Evolutionary conservation across 257 asterid species (phyloP), one percentile per base, ranked within the genome.

Genomic region (Jacaranda copaia): DNA sequence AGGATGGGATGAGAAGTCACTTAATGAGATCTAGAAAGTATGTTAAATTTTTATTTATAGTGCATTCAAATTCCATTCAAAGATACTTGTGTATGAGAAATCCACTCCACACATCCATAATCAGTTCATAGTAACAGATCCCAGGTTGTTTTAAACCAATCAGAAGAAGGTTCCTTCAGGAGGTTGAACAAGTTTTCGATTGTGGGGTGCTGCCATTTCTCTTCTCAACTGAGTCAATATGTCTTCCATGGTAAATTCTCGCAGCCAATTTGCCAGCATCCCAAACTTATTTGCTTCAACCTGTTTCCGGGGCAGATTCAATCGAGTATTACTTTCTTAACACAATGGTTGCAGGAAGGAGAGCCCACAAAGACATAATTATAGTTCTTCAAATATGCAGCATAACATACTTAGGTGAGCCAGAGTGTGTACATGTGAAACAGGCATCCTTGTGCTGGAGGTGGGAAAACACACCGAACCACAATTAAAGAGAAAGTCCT

Each of bases 151-250:
- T 12, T 25, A 25, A 48, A 48, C n/a, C n/a, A 48, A 48, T 48
- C 55, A 48, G n/a, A 48, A 48, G 55, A 48, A 81, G 73, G 88
- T 81, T 66, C 93, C 91, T 81, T 88, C 91, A 0, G 90, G 93
- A 14, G 93, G 93, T 77, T 88, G 93, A 77, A 86, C 89, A 40
- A 88, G 85, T 85, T 88, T 88, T 51, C 93, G 88, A 83, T 86
- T 86, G 63, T 86, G 85, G 16, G 89, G 82, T 8, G 89, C 78
- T 16, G 88, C 89, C 90, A 88, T 88, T 74, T 88, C 92, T 75
- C 86, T 88, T 74, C 84, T 88, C 85, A 88, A 81, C 79, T 88
- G 89, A 6, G 83, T 81, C 77, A 88, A 77, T 58, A 86, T 88
- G 79, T 88, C 89, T 76, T 86, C 93, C 88, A 88, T 88, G 58